Evolutionary conservation across 805 yeast species (phyloP), one percentile per base, ranked within the genome.

Genomic region (Candida parachauliodes): DNA sequence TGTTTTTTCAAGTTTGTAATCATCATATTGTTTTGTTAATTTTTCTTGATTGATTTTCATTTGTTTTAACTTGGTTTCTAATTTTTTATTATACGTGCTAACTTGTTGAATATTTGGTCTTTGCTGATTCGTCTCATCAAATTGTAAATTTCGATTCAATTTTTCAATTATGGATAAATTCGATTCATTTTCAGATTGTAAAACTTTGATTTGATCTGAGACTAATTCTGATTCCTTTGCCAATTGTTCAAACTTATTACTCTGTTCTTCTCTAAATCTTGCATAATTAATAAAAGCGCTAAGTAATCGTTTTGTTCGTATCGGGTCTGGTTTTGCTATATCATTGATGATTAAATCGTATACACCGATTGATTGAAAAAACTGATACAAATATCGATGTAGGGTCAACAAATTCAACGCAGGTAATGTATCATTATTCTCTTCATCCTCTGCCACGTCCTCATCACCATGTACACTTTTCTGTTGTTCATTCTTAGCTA

Each of bases 251-350:
- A 84, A 80, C 47, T 83, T 88, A 17, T 68, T 71, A 55, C 81
- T 74, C 42, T 84, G 79, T 46, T 81, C 87, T 48, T 86, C 94
- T 47, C 95, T 72, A 51, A 84, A 88, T 40, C 91, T 65, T 1
- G 94, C 94, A 67, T 77, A 88, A 55, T 88, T 88, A 16, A 88
- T 83, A 34, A 88, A 79, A 1, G 93, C 93, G 54, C 95, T 86
- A 19, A 88, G 58, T 15, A 87, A 68, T 32, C 91, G 64, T 44
- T 79, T 65, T 1, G 77, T 68, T 41, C 95, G 66, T 26, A 56
- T 59, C 0, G 84, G 66, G n/a, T 88, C 95, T 0, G 96, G 96
- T 46, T 78, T 79, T 41, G 76, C 68, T 21, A 88, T 64, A 60
- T 88, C 96, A 62, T 76, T 68, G 35, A 88, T 65, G 29, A 79